Evolutionary conservation across 768 basidiomycete genomes (phyloP).

Genomic region (Lyophyllum semitale): DNA sequence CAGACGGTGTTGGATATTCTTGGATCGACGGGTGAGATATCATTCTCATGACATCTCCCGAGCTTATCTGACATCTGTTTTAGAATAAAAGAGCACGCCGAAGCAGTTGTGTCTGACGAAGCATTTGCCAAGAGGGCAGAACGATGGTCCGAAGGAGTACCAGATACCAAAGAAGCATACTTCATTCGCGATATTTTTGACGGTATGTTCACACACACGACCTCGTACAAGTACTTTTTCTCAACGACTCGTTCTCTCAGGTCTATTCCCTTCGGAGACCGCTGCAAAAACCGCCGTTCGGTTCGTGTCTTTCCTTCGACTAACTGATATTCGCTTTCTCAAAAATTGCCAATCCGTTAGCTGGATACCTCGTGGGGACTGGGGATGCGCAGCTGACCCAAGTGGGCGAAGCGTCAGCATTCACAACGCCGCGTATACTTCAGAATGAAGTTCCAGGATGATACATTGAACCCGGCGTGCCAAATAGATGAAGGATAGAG

Average conservation of each 20-base stretch:
- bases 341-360: constrained; percentile 42
- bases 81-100: constrained; percentile 91
- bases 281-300: constrained; percentile 92
- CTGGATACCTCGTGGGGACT: constrained; percentile 94
- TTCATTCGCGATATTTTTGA: constrained; percentile 92
- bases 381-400: constrained; percentile 95
- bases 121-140: constrained; percentile 69
- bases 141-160: constrained; percentile 78
- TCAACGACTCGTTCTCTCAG: constrained; percentile 36
- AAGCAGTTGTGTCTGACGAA: constrained; percentile 75
- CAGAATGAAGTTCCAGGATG: constrained; percentile 28
- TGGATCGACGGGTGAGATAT: constrained; percentile 90
- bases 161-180: constrained; percentile 97
- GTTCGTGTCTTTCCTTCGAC: constrained; percentile 41
- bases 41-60: background rate
- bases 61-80: constrained; percentile 7
- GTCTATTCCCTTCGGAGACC: constrained; percentile 79
- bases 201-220: constrained; percentile 43
- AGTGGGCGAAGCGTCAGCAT: constrained; percentile 95
- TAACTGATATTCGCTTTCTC: constrained; percentile 5
- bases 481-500: constrained; percentile 25
- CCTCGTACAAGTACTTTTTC: no score
- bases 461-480: constrained; percentile 24
- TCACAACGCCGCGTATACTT: constrained; percentile 87
- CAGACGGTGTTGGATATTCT: constrained; percentile 97